Evolutionary conservation across 2,329 filamentous ascomycete genomes (phyloP), one percentile per base, ranked within the genome.

Genomic region (Pyricularia grisea): DNA sequence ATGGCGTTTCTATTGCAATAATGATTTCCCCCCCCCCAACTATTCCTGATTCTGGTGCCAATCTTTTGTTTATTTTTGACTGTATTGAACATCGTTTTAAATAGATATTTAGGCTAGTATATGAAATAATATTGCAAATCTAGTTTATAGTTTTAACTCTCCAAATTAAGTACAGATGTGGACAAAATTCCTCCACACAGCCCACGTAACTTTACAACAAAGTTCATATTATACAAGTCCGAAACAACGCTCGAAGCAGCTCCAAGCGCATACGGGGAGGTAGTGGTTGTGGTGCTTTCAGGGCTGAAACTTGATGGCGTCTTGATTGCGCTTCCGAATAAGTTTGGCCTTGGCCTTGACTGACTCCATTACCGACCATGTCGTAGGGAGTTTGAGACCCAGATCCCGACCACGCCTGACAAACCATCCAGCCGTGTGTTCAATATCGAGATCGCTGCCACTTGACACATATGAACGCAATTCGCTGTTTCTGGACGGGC

Each of bases 341-440:
- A 67, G 30, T 20, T 25, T 17, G 64, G 84, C 80, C 81, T 91
- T 94, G 28, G 88, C 91, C 75, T 91, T 88, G 66, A 97, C 88
- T 79, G 93, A 79, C 68, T 89, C 82, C 77, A 90, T 81, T 61
- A 96, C 81, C 82, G 92, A 85, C 73, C 89, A 88, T 76, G 97
- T 95, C 71, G 90, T 82, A 12, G 88, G 86, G 74, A 89, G 89
- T 67, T 86, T 82, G n/a, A 97, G 81, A 1, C 92, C 92, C 70
- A 94, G 74, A 76, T 92, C 86, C 73, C 87, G 84, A 0, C 91
- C 95, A 60, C 90, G 85, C 67, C 82, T 84, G 36, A 96, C 84
- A 70, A 99, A 90, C 80, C 94, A 99, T 0, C 94, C 94, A 76
- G 96, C 97, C 73, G 94, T 86, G 74, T 90, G 97, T 65, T 94